Evolutionary conservation across 345 rosid species (phyloP).

Genomic region (Jatropha curcas): DNA sequence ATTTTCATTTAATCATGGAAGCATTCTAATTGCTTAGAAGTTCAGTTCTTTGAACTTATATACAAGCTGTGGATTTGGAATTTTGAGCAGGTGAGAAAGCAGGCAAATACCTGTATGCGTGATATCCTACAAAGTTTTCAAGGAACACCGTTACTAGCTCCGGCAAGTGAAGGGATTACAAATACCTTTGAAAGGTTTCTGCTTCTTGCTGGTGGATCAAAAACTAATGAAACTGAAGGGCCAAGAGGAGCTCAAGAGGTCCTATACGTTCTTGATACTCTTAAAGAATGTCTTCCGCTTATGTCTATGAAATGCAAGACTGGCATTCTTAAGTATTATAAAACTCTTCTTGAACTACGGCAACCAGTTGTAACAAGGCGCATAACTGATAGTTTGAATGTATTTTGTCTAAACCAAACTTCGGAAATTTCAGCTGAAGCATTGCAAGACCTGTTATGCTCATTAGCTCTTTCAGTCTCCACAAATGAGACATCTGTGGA

Average conservation of each 20-base stretch:
- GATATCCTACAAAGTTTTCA: conserved; percentile 58
- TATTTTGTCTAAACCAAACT: conserved; percentile 53
- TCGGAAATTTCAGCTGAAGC: conserved; percentile 63
- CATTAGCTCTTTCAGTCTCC: conserved; percentile 53
- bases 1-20: no score
- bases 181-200: conserved; percentile 64
- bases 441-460: conserved; percentile 61
- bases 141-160: conserved; percentile 45
- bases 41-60: no score
- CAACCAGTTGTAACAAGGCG: conserved; percentile 69
- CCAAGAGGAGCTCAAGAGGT: conserved; percentile 79
- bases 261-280: conserved; percentile 58
- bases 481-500: conserved; percentile 65
- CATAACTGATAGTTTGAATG: conserved; percentile 66
- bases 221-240: conserved; percentile 46
- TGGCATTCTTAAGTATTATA: conserved; percentile 58
- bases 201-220: conserved; percentile 69
- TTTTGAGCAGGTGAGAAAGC: conserved; percentile 69
- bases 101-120: conserved; percentile 56
- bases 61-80: neutral
- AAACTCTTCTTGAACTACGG: conserved; percentile 57
- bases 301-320: conserved; percentile 58
- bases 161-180: conserved; percentile 75
- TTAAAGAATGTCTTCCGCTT: conserved; percentile 78
- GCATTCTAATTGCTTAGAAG: no score